Evolutionary conservation across 2,329 filamentous ascomycete genomes (phyloP), one percentile per base, ranked within the genome.

Genomic region (Cordyceps javanica): DNA sequence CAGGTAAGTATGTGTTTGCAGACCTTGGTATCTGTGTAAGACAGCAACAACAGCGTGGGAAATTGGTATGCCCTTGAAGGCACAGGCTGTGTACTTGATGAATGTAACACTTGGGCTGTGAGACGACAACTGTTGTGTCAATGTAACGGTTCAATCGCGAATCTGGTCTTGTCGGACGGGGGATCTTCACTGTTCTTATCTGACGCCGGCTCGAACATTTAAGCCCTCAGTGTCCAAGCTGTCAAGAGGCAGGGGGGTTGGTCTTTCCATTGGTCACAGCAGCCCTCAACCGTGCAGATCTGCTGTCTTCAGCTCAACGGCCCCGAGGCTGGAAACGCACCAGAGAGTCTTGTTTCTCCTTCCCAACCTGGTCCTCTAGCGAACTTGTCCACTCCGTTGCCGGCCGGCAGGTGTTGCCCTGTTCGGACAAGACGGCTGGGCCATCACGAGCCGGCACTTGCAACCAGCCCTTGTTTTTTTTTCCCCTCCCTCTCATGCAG

Each of bases 1-100:
- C 25, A 53, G 16, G 25, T n/a, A n/a, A n/a, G n/a, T 26, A 30
- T n/a, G n/a, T 42, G 50, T 53, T 53, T 53, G 50, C 50, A 14
- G 26, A 53, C 38, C 26, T 42, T 38, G 32, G 38, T 4, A 13
- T 39, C 36, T 8, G 25, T 53, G 38, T 42, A 32, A 42, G 19
- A 53, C 50, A 39, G 28, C 28, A 30, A 39, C 45, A 30, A 28
- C 21, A 10, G 23, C 3, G 25, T 23, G 14, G n/a, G 19, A 36
- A 28, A 39, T 11, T 38, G 30, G 3, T 26, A 36, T 28, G 23
- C 49, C 9, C 36, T 52, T 14, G 23, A 11, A 28, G 8, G 36
- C 11, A 41, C 14, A 30, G 16, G 25, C 36, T 25, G 49, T 49
- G 45, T 23, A 16, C 30, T 6, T 32, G 30, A 32, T n/a, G 11